Evolutionary conservation across 306 rosid species (phyloP).

Genomic region (Glycine soja): DNA sequence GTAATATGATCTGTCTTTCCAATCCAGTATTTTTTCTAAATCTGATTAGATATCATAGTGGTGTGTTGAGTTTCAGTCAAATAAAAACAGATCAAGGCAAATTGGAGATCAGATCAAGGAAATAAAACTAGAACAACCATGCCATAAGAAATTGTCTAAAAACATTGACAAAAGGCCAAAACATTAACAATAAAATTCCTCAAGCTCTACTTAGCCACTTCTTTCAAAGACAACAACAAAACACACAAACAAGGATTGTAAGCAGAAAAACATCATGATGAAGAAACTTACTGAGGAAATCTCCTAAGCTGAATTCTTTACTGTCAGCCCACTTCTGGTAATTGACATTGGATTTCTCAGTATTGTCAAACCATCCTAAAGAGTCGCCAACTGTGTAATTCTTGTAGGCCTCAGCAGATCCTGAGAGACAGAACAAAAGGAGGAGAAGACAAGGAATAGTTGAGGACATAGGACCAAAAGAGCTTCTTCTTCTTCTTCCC

Average conservation of each 20-base stretch:
- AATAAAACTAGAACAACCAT: slow-evolving; percentile 9
- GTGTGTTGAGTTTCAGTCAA: background rate
- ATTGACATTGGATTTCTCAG: slow-evolving; percentile 59
- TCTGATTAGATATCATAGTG: background rate
- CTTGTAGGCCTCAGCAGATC: slow-evolving; percentile 72
- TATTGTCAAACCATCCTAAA: slow-evolving; percentile 82
- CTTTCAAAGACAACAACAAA: background rate
- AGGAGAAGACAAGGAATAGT: slow-evolving; percentile 28
- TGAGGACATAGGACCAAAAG: slow-evolving; percentile 11
- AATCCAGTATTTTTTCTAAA: background rate
- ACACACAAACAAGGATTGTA: background rate
- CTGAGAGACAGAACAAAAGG: slow-evolving; percentile 44
- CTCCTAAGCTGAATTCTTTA: slow-evolving; percentile 82
- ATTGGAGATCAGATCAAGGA: slow-evolving; percentile 32
- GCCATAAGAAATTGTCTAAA: slow-evolving; percentile 19
- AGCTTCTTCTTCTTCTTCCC: slow-evolving; percentile 23
- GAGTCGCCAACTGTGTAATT: slow-evolving; percentile 95
- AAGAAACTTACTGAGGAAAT: slow-evolving; percentile 76
- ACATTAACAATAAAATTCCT: background rate
- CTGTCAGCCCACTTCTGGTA: slow-evolving; percentile 79
- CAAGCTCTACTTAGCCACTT: background rate
- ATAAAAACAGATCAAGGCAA: slow-evolving; percentile 12
- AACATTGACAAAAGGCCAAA: too few relatives aligned
- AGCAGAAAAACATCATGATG: background rate
- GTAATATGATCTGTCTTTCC: background rate